Conservation (phyloP, 169 alveolate species). For the Condylostoma magnum region DNA sequence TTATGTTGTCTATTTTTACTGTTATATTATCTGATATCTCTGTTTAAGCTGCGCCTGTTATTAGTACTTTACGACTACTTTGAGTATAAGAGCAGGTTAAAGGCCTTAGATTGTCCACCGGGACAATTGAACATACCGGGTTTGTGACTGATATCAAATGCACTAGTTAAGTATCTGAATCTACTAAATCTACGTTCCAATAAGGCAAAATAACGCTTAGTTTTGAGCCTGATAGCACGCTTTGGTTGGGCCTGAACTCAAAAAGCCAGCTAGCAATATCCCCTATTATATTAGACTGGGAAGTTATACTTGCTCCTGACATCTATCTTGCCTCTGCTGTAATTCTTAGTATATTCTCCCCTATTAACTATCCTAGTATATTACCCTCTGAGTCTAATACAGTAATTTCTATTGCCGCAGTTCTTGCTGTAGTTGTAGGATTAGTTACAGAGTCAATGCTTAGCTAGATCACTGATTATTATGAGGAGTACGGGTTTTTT, state of each 20-base stretch:
- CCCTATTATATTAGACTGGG: neutral
- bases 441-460: too few species aligned
- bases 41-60: neutral
- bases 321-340: neutral
- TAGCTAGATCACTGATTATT: too few species aligned
- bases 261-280: conserved; percentile 4
- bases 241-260: neutral
- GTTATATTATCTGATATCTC: neutral
- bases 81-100: neutral
- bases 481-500: too few species aligned
- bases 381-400: too few species aligned
- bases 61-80: neutral
- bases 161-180: neutral
- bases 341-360: too few species aligned
- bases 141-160: neutral
- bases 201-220: neutral
- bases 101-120: neutral
- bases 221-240: neutral
- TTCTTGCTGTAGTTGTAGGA: too few species aligned
- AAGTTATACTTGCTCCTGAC: neutral
- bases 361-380: too few species aligned
- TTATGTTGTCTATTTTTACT: neutral
- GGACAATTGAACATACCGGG: neutral
- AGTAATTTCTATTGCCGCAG: too few species aligned
- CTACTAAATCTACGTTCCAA: conserved; percentile 9